These are phyloP conservation scores for Chlorella ohadii DNA, from an alignment of 139 green algal genomes.

Conservation along the genomic window DNA sequence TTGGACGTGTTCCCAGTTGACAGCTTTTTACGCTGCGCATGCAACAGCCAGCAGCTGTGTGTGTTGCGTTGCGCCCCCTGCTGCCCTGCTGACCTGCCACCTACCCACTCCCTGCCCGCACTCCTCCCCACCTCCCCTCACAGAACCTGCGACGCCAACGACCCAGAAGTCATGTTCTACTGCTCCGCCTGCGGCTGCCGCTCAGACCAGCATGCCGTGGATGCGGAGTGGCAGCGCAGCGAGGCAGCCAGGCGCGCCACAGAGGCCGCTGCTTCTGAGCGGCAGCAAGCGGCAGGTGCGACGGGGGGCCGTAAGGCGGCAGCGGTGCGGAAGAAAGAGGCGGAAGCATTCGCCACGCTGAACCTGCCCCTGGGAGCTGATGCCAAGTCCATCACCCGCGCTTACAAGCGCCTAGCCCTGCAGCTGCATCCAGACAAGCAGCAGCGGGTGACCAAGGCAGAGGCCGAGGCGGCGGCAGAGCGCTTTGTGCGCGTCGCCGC, in stretches of 20 bases:
- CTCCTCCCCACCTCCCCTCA: background rate
- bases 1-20: too few species aligned
- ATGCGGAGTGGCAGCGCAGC: constrained; percentile 2
- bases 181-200: constrained; percentile 41
- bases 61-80: too few species aligned
- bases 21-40: too few species aligned
- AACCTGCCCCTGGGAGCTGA: constrained; percentile 15
- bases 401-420: constrained; percentile 35
- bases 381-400: background rate
- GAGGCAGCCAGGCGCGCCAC: background rate
- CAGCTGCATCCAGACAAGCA: constrained; percentile 46
- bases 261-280: constrained; percentile 1
- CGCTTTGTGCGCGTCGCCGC: constrained; percentile 11
- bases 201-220: constrained; percentile 29
- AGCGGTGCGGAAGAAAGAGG: constrained; percentile 3
- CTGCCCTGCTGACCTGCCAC: too few species aligned
- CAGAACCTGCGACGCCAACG: constrained; percentile 33
- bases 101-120: background rate
- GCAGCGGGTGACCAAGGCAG: background rate
- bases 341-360: constrained; percentile 21
- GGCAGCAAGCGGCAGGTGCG: background rate
- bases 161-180: constrained; percentile 49
- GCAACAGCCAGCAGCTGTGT: too few species aligned
- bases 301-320: background rate
- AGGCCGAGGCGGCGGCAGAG: background rate